Evolutionary conservation across 2,329 filamentous ascomycete genomes (phyloP).

Genomic region (Penicillium palitans): DNA sequence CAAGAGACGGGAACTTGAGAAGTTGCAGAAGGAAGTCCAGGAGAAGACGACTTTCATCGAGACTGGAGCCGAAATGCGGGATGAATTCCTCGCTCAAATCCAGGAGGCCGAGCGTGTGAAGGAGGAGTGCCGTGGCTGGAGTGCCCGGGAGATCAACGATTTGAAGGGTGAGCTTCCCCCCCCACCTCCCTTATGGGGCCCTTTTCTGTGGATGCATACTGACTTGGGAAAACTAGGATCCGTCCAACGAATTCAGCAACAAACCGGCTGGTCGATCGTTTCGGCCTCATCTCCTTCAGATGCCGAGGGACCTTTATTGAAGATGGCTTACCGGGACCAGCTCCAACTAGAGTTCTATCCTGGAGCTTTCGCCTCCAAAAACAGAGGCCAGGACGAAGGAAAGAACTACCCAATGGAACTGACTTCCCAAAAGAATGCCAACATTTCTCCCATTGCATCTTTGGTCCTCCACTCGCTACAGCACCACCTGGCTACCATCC

Average conservation of each 20-base stretch:
- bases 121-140: slow-evolving; percentile 90
- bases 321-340: slow-evolving; percentile 45
- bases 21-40: slow-evolving; percentile 65
- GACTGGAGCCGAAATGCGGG: slow-evolving; percentile 64
- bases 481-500: slow-evolving; percentile 37
- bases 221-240: slow-evolving; percentile 30
- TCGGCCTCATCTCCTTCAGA: slow-evolving; percentile 35
- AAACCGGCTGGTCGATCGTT: slow-evolving; percentile 48
- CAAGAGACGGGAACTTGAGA: slow-evolving; percentile 67
- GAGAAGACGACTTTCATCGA: slow-evolving; percentile 67
- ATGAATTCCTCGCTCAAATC: slow-evolving; percentile 71
- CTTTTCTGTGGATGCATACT: slow-evolving; percentile 1
- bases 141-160: slow-evolving; percentile 71
- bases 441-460: slow-evolving; percentile 39
- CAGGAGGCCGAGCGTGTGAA: slow-evolving; percentile 77
- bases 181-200: neutral
- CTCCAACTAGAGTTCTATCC: slow-evolving; percentile 47
- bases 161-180: slow-evolving; percentile 65
- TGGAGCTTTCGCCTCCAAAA: slow-evolving; percentile 33
- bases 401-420: slow-evolving; percentile 36
- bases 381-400: slow-evolving; percentile 25
- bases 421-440: slow-evolving; percentile 26
- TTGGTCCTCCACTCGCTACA: slow-evolving; percentile 47
- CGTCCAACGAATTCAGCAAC: slow-evolving; percentile 42
- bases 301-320: slow-evolving; percentile 37